Evolutionary conservation across 192 early-diverging fungal genomes (phyloP).

Genomic region (Linnemannia elongata): DNA sequence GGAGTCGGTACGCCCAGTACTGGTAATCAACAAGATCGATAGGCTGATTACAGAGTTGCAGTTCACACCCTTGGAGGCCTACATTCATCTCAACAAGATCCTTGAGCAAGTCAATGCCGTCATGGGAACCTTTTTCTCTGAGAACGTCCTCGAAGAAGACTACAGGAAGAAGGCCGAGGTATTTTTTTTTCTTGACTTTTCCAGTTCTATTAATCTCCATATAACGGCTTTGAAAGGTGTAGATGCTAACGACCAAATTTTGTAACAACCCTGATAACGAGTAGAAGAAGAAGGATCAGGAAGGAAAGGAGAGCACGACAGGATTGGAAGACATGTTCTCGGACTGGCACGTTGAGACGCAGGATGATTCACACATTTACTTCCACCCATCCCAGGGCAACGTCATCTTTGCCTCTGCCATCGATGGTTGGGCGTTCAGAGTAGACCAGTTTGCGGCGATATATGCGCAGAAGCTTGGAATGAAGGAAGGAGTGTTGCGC

Average conservation of each 20-base stretch:
- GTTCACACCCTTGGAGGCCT: constrained; percentile 93
- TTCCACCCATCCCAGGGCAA: constrained; percentile 97
- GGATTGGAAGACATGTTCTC: constrained; percentile 61
- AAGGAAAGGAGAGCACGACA: constrained; percentile 5
- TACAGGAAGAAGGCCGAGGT: constrained; percentile 68
- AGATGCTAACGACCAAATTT: background rate
- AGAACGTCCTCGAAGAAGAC: constrained; percentile 88
- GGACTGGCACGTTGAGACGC: constrained; percentile 90
- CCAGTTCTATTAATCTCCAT: too few species aligned
- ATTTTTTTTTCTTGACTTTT: background rate
- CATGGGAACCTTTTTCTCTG: constrained; percentile 93
- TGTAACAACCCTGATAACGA: background rate
- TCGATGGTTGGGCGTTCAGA: constrained; percentile 99
- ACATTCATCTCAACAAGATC: constrained; percentile 92
- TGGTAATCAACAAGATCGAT: constrained; percentile 99
- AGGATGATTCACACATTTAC: constrained; percentile 95
- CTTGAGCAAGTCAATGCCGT: constrained; percentile 98
- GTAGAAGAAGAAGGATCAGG: constrained; percentile 58
- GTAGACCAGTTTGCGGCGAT: constrained; percentile 92
- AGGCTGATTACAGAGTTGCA: constrained; percentile 94
- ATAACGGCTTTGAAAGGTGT: too few species aligned
- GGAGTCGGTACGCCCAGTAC: constrained; percentile 91
- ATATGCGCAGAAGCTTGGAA: constrained; percentile 90
- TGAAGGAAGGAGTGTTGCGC: constrained; percentile 82
- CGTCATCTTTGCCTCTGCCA: constrained; percentile 95